phyloP scores from a whole-genome alignment of 768 basidiomycete genomes.

The Hygrocybe coccinea region DNA sequence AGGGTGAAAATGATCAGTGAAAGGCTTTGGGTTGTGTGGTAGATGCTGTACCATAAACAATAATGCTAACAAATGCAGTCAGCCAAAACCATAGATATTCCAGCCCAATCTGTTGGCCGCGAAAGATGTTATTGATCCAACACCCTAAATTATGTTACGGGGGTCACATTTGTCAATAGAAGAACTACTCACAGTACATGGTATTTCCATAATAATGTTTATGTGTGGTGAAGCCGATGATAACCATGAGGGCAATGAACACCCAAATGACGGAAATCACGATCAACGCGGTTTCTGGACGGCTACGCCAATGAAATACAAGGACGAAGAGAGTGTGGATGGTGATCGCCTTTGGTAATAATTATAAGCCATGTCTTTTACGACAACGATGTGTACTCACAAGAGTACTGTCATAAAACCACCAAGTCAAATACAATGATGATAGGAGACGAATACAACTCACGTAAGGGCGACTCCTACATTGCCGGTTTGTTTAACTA shows the following conservation, averaged over 20 bases:
- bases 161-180: background rate
- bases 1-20: background rate
- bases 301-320: slow-evolving; percentile 29
- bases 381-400: background rate
- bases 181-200: slow-evolving; percentile 25
- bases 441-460: slow-evolving; percentile 4
- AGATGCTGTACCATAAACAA: slow-evolving; percentile 36
- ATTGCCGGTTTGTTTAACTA: slow-evolving; percentile 37
- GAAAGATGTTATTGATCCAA: slow-evolving; percentile 36
- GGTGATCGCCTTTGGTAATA: slow-evolving; percentile 27
- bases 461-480: slow-evolving; percentile 39
- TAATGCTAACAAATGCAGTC: slow-evolving; percentile 33
- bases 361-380: background rate
- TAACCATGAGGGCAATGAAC: slow-evolving; percentile 30
- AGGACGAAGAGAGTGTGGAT: slow-evolving; percentile 37
- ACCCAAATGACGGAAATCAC: slow-evolving; percentile 32
- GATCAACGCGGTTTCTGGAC: slow-evolving; percentile 25
- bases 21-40: background rate
- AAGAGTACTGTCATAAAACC: background rate
- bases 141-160: slow-evolving; percentile 32
- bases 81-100: slow-evolving; percentile 45
- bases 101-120: slow-evolving; percentile 33
- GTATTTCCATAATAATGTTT: slow-evolving; percentile 36
- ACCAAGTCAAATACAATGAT: slow-evolving; percentile 4
- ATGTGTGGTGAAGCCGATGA: slow-evolving; percentile 29